Percentiles rank a stretch among this genome's conserved stretches.
Evolutionary conservation across 176 grass and related monocot species (phyloP).

Genomic region (Calamus simplicifolius): DNA sequence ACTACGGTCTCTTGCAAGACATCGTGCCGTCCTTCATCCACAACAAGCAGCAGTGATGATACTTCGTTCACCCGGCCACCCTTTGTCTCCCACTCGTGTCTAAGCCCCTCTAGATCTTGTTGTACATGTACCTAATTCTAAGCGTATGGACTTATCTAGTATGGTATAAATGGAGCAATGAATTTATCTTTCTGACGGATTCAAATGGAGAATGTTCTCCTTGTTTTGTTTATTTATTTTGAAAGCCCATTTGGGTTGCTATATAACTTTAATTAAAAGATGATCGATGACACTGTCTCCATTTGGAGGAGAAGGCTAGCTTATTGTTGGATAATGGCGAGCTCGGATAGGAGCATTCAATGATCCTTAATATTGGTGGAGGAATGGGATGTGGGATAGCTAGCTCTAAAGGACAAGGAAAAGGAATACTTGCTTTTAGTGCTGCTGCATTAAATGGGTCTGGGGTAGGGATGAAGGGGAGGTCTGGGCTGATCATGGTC

Average conservation of each 20-base stretch:
- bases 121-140: slow-evolving; percentile 64
- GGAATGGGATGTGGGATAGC: no score
- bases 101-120: slow-evolving; percentile 30
- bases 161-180: slow-evolving; percentile 1
- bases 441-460: no score
- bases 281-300: slow-evolving; percentile 20
- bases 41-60: slow-evolving; percentile 12
- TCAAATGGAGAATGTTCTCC: slow-evolving; percentile 23
- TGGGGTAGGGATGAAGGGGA: no score
- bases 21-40: slow-evolving; percentile 37
- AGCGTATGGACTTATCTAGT: slow-evolving; percentile 35
- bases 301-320: no score
- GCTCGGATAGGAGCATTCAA: no score
- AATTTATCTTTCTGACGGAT: slow-evolving; percentile 12
- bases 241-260: not conserved
- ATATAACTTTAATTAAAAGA: slow-evolving; percentile 10
- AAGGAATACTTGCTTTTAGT: no score
- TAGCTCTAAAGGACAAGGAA: no score
- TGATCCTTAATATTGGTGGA: no score
- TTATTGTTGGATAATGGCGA: no score
- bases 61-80: slow-evolving; percentile 4
- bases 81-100: slow-evolving; percentile 6
- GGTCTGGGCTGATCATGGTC: no score
- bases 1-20: slow-evolving; percentile 72
- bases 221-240: slow-evolving; percentile 6